Conservation (phyloP, 2,329 filamentous ascomycete species). For the Phialemonium atrogriseum region DNA sequence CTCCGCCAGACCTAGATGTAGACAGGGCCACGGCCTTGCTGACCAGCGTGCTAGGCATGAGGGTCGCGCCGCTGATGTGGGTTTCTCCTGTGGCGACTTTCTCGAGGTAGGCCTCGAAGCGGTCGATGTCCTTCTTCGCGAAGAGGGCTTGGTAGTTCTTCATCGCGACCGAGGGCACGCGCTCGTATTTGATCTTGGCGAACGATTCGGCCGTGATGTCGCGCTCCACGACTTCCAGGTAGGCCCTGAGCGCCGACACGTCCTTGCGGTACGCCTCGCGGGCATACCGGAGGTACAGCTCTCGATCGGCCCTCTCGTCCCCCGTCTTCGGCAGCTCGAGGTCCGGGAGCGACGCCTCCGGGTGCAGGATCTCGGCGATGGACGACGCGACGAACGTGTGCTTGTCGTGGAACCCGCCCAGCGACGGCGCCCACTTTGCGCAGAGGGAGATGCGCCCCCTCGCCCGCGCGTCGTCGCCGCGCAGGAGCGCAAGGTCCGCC, state of each 20-base stretch:
- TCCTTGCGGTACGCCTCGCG: conserved; percentile 45
- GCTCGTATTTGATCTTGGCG: conserved; percentile 46
- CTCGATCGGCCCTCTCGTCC: conserved; percentile 24
- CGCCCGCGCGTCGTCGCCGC: conserved; percentile 27
- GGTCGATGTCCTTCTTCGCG: conserved; percentile 36
- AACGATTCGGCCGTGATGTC: conserved; percentile 37
- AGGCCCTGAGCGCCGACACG: conserved; percentile 42
- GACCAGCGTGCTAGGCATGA: conserved; percentile 44
- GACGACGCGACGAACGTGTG: conserved; percentile 48
- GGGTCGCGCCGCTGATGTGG: conserved; percentile 45
- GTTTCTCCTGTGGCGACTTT: conserved; percentile 38
- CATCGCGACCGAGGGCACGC: conserved; percentile 49
- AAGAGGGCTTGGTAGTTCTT: conserved; percentile 41
- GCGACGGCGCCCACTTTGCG: conserved; percentile 52
- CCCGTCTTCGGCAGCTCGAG: conserved; percentile 21
- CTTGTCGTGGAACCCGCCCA: conserved; percentile 46
- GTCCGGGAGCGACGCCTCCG: conserved; percentile 21
- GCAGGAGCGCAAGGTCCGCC: conserved; percentile 33
- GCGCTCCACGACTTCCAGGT: conserved; percentile 44
- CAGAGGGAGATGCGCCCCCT: conserved; percentile 43
- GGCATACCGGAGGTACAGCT: conserved; percentile 43
- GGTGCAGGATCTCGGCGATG: conserved; percentile 47
- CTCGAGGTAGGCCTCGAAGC: conserved; percentile 41
- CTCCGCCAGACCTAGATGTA: background rate
- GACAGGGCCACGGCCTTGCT: conserved; percentile 9